A percentile compares a stretch with the other conserved stretches of the same genome.
Evolutionary conservation across 176 grass and related monocot genomes (phyloP).

Genomic region (Dendrocalamus sinicus): DNA sequence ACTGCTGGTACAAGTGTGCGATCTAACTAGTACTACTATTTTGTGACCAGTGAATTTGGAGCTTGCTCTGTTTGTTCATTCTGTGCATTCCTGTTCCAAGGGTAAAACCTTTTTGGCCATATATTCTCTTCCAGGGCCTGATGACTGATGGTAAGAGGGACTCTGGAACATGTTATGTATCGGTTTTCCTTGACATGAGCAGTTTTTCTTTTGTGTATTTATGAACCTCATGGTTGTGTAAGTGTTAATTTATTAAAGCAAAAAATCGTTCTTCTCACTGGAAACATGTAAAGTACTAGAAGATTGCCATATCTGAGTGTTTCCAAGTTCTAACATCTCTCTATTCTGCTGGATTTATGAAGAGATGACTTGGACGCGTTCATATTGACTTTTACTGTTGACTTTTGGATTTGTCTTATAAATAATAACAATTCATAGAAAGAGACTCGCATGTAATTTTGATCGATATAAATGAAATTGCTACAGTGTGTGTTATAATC

Average conservation of each 20-base stretch:
- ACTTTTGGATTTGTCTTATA: too few species aligned
- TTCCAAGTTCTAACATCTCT: not conserved
- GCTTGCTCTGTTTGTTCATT: not conserved
- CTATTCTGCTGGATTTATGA: not conserved
- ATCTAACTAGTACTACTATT: not conserved
- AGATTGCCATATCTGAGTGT: not conserved
- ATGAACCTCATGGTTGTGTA: slow-evolving; percentile 13
- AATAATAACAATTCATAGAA: too few species aligned
- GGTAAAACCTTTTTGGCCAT: slow-evolving; percentile 17
- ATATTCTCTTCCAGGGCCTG: slow-evolving; percentile 2
- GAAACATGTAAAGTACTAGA: not conserved
- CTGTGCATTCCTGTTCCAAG: not conserved
- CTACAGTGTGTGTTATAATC: too few species aligned
- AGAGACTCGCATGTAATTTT: too few species aligned
- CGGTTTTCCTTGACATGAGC: slow-evolving; percentile 26
- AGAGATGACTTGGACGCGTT: too few species aligned
- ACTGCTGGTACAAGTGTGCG: not conserved
- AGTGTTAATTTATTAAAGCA: slow-evolving; percentile 29
- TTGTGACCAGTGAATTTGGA: not conserved
- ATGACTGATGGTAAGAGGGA: not conserved
- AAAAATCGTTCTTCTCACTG: not conserved
- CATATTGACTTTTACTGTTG: too few species aligned
- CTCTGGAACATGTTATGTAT: slow-evolving; percentile 1
- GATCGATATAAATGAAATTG: too few species aligned
- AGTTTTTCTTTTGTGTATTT: slow-evolving; percentile 32